phyloP scores from a whole-genome alignment of 2,329 filamentous ascomycete genomes.

The Bipolaris zeicola region DNA sequence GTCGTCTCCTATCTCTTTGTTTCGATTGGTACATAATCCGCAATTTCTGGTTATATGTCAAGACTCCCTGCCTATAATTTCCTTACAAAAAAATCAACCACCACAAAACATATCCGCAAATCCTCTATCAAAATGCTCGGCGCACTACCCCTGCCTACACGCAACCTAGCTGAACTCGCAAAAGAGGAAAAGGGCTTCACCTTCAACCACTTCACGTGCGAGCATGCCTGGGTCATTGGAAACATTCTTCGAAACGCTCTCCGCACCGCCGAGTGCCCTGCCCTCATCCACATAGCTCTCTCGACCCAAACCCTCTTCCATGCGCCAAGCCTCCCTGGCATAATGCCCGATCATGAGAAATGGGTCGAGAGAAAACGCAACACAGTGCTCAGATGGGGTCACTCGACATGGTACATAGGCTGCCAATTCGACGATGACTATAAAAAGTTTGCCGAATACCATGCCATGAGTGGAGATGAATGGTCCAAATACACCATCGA shows the following conservation, averaged over 20 bases:
- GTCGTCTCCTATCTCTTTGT: slow-evolving; percentile 8
- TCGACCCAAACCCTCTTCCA: slow-evolving; percentile 72
- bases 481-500: slow-evolving; percentile 73
- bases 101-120: slow-evolving; percentile 3
- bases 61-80: slow-evolving; percentile 11
- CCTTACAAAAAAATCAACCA: background rate
- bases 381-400: slow-evolving; percentile 73
- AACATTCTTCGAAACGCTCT: slow-evolving; percentile 68
- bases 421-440: slow-evolving; percentile 73
- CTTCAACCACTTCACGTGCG: slow-evolving; percentile 64
- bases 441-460: slow-evolving; percentile 67
- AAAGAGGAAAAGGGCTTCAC: slow-evolving; percentile 51
- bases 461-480: slow-evolving; percentile 60
- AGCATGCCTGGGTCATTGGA: slow-evolving; percentile 70
- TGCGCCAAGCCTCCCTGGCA: slow-evolving; percentile 67
- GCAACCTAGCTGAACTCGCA: slow-evolving; percentile 49
- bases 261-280: slow-evolving; percentile 59
- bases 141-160: slow-evolving; percentile 40
- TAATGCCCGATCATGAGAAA: slow-evolving; percentile 71
- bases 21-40: slow-evolving; percentile 1
- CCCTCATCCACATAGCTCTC: slow-evolving; percentile 69
- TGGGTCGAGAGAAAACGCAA: slow-evolving; percentile 70
- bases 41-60: slow-evolving; percentile 8
- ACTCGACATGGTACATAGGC: slow-evolving; percentile 72
- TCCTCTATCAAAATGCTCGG: slow-evolving; percentile 21